phyloP scores from a whole-genome alignment of 1,139 yeast species.

The Yamadazyma atmosphaerica region DNA sequence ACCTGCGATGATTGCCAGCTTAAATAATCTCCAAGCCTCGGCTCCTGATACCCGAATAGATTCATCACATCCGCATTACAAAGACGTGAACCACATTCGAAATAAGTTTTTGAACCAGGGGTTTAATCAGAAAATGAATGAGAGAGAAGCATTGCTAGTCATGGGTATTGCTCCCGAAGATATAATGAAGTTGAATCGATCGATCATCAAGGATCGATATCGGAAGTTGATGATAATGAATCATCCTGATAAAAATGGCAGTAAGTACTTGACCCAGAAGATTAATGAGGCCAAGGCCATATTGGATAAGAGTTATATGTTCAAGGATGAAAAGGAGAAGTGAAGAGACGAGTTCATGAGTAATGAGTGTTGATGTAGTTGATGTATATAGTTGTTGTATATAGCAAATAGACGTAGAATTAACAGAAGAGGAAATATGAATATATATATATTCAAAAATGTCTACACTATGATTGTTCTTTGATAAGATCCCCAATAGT shows the following conservation, averaged over 20 bases:
- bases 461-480: too few relatives aligned
- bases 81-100: constrained; percentile 23
- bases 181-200: constrained; percentile 43
- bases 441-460: background rate
- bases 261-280: constrained; percentile 67
- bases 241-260: constrained; percentile 81
- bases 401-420: too few relatives aligned
- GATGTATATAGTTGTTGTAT: too few relatives aligned
- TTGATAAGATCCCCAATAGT: constrained; percentile 2
- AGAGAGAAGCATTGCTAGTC: constrained; percentile 57
- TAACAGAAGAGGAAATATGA: too few relatives aligned
- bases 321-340: constrained; percentile 15
- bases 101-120: constrained; percentile 45
- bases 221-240: constrained; percentile 62
- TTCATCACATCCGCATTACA: constrained; percentile 22
- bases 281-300: constrained; percentile 75
- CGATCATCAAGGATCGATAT: constrained; percentile 54
- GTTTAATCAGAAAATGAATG: constrained; percentile 54
- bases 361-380: too few relatives aligned
- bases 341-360: constrained; percentile 2
- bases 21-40: constrained; percentile 41
- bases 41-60: constrained; percentile 17
- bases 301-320: constrained; percentile 55
- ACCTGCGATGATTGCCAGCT: constrained; percentile 55
- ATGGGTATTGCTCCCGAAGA: constrained; percentile 56